phyloP scores from a whole-genome alignment of 352 stramenopile species.

The Phytophthora hibernalis region DNA sequence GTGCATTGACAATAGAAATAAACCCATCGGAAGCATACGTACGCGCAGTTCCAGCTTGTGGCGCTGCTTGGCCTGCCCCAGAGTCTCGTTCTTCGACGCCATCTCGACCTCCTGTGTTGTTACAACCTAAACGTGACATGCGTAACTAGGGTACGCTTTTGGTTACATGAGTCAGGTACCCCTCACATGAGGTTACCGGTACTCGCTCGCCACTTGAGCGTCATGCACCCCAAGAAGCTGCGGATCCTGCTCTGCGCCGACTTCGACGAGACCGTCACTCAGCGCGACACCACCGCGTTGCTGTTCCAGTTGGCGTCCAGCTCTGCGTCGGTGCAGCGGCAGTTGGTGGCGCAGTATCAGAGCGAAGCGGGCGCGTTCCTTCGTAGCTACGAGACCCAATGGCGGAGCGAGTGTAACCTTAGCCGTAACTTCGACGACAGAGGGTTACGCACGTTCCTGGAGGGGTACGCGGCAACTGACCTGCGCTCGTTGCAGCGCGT shows the following conservation, averaged over 20 bases:
- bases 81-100: constrained; percentile 68
- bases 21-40: constrained; percentile 24
- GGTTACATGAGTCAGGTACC: no score
- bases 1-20: neutral
- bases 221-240: constrained; percentile 1
- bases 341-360: constrained; percentile 47
- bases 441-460: constrained; percentile 51
- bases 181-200: neutral
- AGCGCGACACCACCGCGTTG: constrained; percentile 60
- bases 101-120: constrained; percentile 38
- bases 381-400: constrained; percentile 21
- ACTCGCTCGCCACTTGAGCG: neutral
- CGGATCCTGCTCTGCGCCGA: constrained; percentile 64
- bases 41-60: constrained; percentile 89
- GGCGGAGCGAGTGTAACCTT: neutral
- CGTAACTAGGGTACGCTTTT: neutral
- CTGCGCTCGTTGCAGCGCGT: constrained; percentile 61
- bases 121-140: no score
- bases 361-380: constrained; percentile 36
- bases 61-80: constrained; percentile 85
- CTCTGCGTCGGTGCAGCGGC: constrained; percentile 12
- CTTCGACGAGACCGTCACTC: constrained; percentile 81
- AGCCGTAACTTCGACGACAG: constrained; percentile 38
- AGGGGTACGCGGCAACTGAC: constrained; percentile 52
- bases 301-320: constrained; percentile 51